A percentile compares a stretch with the other conserved stretches of the same genome.
Conservation (phyloP, 2,329 filamentous ascomycete species). For the Zarea fungicola region DNA sequence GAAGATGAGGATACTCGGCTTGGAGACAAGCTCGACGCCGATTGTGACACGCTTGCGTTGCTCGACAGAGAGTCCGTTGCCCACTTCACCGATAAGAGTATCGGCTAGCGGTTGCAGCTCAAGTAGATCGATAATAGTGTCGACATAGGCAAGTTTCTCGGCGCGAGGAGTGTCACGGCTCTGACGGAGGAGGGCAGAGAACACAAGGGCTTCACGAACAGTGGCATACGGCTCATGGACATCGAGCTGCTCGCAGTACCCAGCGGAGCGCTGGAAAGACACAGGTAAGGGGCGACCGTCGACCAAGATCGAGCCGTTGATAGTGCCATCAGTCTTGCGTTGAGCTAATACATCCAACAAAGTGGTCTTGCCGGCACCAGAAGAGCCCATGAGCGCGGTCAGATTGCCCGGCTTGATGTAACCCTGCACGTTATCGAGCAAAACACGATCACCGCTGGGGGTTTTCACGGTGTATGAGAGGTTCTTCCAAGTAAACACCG, state of each 20-base stretch:
- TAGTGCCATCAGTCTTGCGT: constrained; percentile 71
- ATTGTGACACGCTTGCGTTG: constrained; percentile 54
- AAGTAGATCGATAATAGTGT: constrained; percentile 66
- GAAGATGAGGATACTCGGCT: constrained; percentile 55
- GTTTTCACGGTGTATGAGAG: constrained; percentile 65
- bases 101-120: constrained; percentile 45
- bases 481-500: constrained; percentile 70
- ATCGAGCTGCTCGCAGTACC: constrained; percentile 78
- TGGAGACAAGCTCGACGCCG: constrained; percentile 56
- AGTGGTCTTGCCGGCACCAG: constrained; percentile 81
- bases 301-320: constrained; percentile 69
- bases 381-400: constrained; percentile 75
- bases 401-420: constrained; percentile 79
- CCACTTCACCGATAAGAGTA: constrained; percentile 44
- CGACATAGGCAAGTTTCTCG: constrained; percentile 72
- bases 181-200: constrained; percentile 70
- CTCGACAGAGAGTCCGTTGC: constrained; percentile 48
- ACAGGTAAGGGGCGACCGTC: constrained; percentile 66
- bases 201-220: constrained; percentile 69
- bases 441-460: constrained; percentile 54
- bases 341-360: constrained; percentile 78
- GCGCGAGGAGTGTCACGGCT: constrained; percentile 55
- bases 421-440: constrained; percentile 75
- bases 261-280: constrained; percentile 73
- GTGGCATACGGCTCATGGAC: constrained; percentile 69